Percentiles rank a stretch among this genome's conserved stretches.
phyloP scores from a whole-genome alignment of 768 basidiomycete genomes.

The Pilatotrama ljubarskyi region DNA sequence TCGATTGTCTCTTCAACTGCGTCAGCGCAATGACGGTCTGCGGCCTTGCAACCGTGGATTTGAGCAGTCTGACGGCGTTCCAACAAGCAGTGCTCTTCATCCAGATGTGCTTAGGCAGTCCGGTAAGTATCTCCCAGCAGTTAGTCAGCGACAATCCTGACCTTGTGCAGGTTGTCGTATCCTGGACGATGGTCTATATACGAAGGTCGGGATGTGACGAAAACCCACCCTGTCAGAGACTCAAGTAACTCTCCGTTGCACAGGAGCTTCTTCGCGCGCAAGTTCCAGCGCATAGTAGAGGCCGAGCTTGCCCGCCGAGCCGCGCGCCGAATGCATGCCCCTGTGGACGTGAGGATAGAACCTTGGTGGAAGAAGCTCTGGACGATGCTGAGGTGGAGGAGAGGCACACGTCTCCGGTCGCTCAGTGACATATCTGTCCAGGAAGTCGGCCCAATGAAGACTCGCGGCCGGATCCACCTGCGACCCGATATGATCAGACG shows the following conservation, averaged over 20 bases:
- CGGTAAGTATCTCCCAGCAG: constrained; percentile 49
- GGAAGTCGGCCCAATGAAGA: constrained; percentile 6
- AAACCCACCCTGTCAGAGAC: background rate
- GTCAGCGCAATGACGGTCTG: constrained; percentile 79
- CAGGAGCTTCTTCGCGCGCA: constrained; percentile 71
- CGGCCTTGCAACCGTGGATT: constrained; percentile 69
- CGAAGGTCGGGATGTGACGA: constrained; percentile 52
- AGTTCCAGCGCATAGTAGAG: constrained; percentile 61
- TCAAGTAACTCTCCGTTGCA: background rate
- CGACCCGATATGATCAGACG: constrained; percentile 77
- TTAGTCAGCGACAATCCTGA: background rate
- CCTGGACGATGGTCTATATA: constrained; percentile 81
- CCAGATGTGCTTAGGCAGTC: constrained; percentile 77
- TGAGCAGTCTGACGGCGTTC: constrained; percentile 66
- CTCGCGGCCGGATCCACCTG: constrained; percentile 32
- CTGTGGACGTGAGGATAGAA: constrained; percentile 25
- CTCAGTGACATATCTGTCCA: constrained; percentile 15
- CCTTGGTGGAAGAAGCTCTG: constrained; percentile 26
- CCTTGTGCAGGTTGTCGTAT: constrained; percentile 61
- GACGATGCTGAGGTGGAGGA: constrained; percentile 1
- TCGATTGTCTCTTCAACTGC: constrained; percentile 78
- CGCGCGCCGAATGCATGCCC: constrained; percentile 11
- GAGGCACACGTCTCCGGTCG: constrained; percentile 10
- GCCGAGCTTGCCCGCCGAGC: constrained; percentile 37
- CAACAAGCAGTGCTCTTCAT: constrained; percentile 72